Base-by-base conservation (phyloP, 2,329 filamentous ascomycete genomes). In the Fonsecaea nubica region DNA sequence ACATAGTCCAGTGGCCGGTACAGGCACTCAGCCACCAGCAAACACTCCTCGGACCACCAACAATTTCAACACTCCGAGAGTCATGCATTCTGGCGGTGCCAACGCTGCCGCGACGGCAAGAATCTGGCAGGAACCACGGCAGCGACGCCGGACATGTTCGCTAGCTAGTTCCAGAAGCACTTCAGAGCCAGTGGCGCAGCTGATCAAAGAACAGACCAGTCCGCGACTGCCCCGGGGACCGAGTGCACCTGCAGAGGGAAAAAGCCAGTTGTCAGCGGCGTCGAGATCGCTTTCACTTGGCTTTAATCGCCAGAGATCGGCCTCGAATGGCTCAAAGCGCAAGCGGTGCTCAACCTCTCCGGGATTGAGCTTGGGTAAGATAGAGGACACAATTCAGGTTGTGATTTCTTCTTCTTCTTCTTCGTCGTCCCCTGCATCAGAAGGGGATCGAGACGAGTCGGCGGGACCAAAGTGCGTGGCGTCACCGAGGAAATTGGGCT, bases 1-100 rank as follows among this genome's bases (percentile, higher is more conserved):
- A 4, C 78, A 78, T 58, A 74, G 61, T 38, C 64, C 69, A 4
- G 59, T 33, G 10, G 25, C 18, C 2, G 30, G 6, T 21, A 42
- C 38, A 35, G 69, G 64, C 13, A 70, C 64, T 40, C 63, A 61
- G 45, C 53, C 65, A 8, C 70, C 71, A n/a, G 56, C 65, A 18
- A 68, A 70, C 48, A 70, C 65, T 8, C 69, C 69, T 13, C 63
- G 63, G 36, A 62, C 59, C n/a, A 38, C 35, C 7, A 62, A 58
- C 21, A 63, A 64, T 30, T 32, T 58, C 33, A 52, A 50, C 15
- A 58, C 35, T 50, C 30, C 55, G 33, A n/a, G 15, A 15, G 35
- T 54, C 1, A 35, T 38, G 15, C n/a, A 30, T 9, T 21, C 25
- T 33, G 45, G 25, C 42, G 58, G n/a, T 9, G 52, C 13, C 36